Conservation (phyloP, 2,329 filamentous ascomycete species). For the Xylaria sp. region DNA sequence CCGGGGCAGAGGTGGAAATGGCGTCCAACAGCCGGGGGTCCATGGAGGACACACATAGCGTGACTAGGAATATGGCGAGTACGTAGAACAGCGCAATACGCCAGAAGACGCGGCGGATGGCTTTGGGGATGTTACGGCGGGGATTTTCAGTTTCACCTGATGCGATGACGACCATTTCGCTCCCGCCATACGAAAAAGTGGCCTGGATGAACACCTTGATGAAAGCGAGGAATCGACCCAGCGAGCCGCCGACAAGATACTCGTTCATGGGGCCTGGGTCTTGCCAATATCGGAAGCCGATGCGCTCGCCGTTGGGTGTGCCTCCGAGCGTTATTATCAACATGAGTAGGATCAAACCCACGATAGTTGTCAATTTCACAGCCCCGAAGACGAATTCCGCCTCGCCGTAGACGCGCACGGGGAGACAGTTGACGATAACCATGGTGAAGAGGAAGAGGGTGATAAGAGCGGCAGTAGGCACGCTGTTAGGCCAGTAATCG, state of each 20-base stretch:
- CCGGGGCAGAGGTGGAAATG: slow-evolving; percentile 44
- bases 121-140: slow-evolving; percentile 69
- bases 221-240: slow-evolving; percentile 57
- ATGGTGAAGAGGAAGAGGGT: slow-evolving; percentile 54
- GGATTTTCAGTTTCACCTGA: slow-evolving; percentile 72
- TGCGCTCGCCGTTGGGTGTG: slow-evolving; percentile 55
- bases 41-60: slow-evolving; percentile 50
- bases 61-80: slow-evolving; percentile 66
- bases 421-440: slow-evolving; percentile 54
- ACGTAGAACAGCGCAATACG: slow-evolving; percentile 75
- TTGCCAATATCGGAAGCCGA: slow-evolving; percentile 60
- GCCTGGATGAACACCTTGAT: slow-evolving; percentile 60
- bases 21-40: slow-evolving; percentile 50
- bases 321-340: slow-evolving; percentile 62
- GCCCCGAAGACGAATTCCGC: slow-evolving; percentile 63
- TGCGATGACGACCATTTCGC: slow-evolving; percentile 56
- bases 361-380: slow-evolving; percentile 61
- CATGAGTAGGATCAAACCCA: slow-evolving; percentile 62
- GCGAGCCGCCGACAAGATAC: slow-evolving; percentile 53
- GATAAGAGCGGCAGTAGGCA: slow-evolving; percentile 48
- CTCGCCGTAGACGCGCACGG: slow-evolving; percentile 62
- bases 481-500: slow-evolving; percentile 55
- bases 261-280: slow-evolving; percentile 57
- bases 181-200: slow-evolving; percentile 61
- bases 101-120: slow-evolving; percentile 76